Evolutionary conservation across 2,329 filamentous ascomycete genomes (phyloP).

Genomic region (Fusarium goolgardi): DNA sequence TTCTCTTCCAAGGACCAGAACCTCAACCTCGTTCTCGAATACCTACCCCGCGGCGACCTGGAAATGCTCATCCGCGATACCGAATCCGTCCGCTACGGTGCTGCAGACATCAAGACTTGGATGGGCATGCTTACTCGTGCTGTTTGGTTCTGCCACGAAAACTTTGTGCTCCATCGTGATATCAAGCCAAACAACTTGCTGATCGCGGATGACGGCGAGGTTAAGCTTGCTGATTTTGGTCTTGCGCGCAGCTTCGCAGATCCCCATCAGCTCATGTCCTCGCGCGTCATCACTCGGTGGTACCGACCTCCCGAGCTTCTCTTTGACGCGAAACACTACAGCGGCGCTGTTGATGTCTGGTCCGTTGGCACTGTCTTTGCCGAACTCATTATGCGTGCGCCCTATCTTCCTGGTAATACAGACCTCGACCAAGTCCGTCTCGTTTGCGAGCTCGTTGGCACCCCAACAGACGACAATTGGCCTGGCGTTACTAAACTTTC

Average conservation of each 20-base stretch:
- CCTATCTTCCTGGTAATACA: conserved; percentile 84
- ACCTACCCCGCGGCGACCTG: conserved; percentile 90
- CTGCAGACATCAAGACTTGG: conserved; percentile 96
- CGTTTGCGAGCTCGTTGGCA: conserved; percentile 87
- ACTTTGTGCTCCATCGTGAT: conserved; percentile 93
- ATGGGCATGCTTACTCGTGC: conserved; percentile 96
- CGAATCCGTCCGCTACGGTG: conserved; percentile 80
- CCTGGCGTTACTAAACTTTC: conserved; percentile 85
- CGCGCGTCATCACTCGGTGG: conserved; percentile 96
- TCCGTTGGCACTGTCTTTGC: conserved; percentile 93
- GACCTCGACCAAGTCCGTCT: conserved; percentile 88
- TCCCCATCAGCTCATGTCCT: conserved; percentile 88
- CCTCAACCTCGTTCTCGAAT: conserved; percentile 94
- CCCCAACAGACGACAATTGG: conserved; percentile 94
- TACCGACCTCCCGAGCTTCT: conserved; percentile 94
- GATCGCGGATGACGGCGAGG: conserved; percentile 89
- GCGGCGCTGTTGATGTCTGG: conserved; percentile 93
- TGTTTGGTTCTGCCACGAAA: conserved; percentile 97
- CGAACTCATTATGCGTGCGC: conserved; percentile 84
- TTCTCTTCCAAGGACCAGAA: conserved; percentile 98
- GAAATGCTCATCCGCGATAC: conserved; percentile 93
- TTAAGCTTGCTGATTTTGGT: conserved; percentile 98
- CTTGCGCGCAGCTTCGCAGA: conserved; percentile 90
- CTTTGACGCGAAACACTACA: conserved; percentile 90
- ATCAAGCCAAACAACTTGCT: conserved; percentile 99